Percentiles rank a stretch among this genome's conserved stretches.
phyloP scores from a whole-genome alignment of 495 filamentous ascomycete species.

The Cercophora sp. region DNA sequence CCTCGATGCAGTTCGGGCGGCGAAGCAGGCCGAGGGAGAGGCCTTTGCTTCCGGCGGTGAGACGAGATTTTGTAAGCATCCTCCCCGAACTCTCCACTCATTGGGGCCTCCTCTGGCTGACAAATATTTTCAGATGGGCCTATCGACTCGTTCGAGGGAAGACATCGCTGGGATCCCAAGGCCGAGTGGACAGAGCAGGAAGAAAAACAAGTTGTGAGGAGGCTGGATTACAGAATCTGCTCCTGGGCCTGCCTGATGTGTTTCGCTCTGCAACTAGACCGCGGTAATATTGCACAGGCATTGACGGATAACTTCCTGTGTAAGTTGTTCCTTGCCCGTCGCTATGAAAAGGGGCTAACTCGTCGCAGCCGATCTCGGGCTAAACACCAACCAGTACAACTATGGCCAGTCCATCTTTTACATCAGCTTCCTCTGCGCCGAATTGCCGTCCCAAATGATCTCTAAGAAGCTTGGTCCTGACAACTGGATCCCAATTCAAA shows the following conservation, averaged over 20 bases:
- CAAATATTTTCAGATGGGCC: no score
- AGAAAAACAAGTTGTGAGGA: conserved; percentile 26
- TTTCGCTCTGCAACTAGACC: conserved; percentile 72
- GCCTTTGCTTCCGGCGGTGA: neutral
- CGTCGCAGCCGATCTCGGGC: conserved; percentile 20
- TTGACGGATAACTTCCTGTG: conserved; percentile 28
- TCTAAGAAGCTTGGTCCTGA: conserved; percentile 72
- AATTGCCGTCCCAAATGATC: conserved; percentile 68
- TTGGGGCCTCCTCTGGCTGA: no score
- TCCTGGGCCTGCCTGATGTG: conserved; percentile 69
- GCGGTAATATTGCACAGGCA: conserved; percentile 52
- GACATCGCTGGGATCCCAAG: conserved; percentile 18
- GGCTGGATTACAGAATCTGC: conserved; percentile 34
- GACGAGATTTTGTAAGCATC: neutral
- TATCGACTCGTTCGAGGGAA: neutral
- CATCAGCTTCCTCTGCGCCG: conserved; percentile 59
- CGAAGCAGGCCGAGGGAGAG: conserved; percentile 3
- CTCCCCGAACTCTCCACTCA: no score
- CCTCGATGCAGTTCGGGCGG: neutral
- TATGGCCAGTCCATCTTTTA: conserved; percentile 68
- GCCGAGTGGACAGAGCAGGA: conserved; percentile 33
- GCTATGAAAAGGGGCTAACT: neutral
- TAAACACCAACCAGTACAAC: conserved; percentile 54
- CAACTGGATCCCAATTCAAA: conserved; percentile 59
- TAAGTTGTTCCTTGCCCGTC: neutral